phyloP scores from a whole-genome alignment of 257 asterid genomes.

The Schizonepeta tenuifolia region DNA sequence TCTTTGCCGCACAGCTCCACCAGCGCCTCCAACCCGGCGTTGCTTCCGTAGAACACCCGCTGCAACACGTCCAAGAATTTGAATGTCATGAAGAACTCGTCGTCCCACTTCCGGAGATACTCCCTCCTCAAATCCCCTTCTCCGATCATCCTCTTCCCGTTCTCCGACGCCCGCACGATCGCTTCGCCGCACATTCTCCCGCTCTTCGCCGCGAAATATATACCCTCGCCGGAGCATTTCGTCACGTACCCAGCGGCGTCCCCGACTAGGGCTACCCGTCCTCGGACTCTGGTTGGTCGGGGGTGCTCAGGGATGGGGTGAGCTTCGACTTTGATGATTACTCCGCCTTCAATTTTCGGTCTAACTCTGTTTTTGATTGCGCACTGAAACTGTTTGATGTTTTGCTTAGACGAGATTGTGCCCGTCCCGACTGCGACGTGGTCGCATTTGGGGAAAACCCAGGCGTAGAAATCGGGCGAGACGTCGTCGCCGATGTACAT shows the following conservation, averaged over 20 bases:
- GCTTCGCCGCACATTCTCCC: constrained; percentile 88
- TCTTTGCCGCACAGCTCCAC: constrained; percentile 86
- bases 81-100: constrained; percentile 64
- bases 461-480: constrained; percentile 84
- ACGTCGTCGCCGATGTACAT: constrained; percentile 82
- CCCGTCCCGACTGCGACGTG: constrained; percentile 93
- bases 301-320: constrained; percentile 92
- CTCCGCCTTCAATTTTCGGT: constrained; percentile 57
- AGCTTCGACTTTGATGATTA: constrained; percentile 72
- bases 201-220: constrained; percentile 79
- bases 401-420: constrained; percentile 50
- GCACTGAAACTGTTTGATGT: constrained; percentile 56
- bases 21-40: constrained; percentile 82
- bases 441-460: constrained; percentile 93
- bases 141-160: constrained; percentile 58
- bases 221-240: constrained; percentile 87
- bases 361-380: constrained; percentile 51
- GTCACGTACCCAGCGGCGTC: constrained; percentile 90
- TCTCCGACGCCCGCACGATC: constrained; percentile 64
- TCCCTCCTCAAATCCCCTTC: constrained; percentile 75
- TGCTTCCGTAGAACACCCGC: constrained; percentile 72
- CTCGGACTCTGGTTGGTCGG: constrained; percentile 62
- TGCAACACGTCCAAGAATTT: constrained; percentile 69
- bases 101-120: constrained; percentile 80
- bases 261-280: constrained; percentile 75